Conservation (phyloP, 495 filamentous ascomycete genomes). For the Achaetomiella virescens region DNA sequence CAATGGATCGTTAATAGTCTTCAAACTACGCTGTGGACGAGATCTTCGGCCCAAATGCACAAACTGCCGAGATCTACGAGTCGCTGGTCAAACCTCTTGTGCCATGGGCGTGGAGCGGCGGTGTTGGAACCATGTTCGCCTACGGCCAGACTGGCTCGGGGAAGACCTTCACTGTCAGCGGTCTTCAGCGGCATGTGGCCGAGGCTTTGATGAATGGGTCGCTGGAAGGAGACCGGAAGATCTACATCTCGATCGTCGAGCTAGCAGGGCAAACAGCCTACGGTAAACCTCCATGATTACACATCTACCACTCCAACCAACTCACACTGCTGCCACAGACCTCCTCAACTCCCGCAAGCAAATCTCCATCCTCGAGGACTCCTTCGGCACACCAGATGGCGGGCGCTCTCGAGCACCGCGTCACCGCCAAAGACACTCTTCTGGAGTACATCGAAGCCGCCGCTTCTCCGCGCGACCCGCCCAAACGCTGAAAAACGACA, state of each 20-base stretch:
- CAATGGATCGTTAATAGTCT: conserved; percentile 8
- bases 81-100: conserved; percentile 17
- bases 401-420: conserved; percentile 15
- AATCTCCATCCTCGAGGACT: conserved; percentile 26
- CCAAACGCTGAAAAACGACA: conserved; percentile 37
- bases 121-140: conserved; percentile 33
- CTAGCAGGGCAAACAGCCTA: conserved; percentile 18
- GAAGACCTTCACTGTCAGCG: conserved; percentile 41
- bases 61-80: conserved; percentile 19
- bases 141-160: conserved; percentile 47
- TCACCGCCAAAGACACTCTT: conserved; percentile 14
- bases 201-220: conserved; percentile 18
- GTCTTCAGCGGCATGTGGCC: conserved; percentile 19
- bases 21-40: conserved; percentile 20
- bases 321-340: no score
- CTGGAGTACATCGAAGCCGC: conserved; percentile 18
- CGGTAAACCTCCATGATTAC: no score
- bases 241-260: conserved; percentile 21
- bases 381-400: conserved; percentile 23
- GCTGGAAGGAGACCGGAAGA: conserved; percentile 18
- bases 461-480: conserved; percentile 16
- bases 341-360: conserved; percentile 23
- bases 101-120: conserved; percentile 24
- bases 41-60: conserved; percentile 14
- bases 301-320: no score